Base-by-base conservation (phyloP, 164 flowering plant species). In the Macadamia integrifolia region DNA sequence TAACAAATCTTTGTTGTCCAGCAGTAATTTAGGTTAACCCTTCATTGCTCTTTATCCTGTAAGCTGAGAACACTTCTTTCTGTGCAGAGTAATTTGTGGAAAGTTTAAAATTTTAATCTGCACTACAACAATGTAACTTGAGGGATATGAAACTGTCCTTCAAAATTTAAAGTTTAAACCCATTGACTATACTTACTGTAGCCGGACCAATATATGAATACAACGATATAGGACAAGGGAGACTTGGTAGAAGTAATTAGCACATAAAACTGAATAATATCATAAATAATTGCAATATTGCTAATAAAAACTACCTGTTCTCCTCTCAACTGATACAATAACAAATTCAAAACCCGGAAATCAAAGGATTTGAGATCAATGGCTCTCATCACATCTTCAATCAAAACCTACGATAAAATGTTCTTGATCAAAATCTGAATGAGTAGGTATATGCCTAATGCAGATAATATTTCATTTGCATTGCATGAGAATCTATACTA, bases 291-390 rank as follows among this genome's bases (percentile, higher is more conserved):
- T 9, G 31, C 12, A 57, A 46, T 29, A 29, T 57, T 40, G 23
- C 30, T 13, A 35, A 18, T 62, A 50, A 63, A 61, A 49, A 23
- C 23, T 82, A 91, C 98, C 93, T 84, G 74, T 72, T 83, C 83
- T 67, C 81, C 82, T 76, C 85, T 86, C 80, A 92, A 73, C 71
- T 85, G 82, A 75, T 88, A 94, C 71, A 94, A 70, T 35, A 92
- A 78, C 78, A 94, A 95, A 82, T 88, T 94, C 77, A 94, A 72
- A 66, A 92, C 90, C 40, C 98, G 82, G 66, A 90, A 94, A 71
- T 94, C 98, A 73, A 94, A 92, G 30, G 98, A 94, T 68, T 94
- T 94, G 61, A 87, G 76, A 79, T 83, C 89, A 72, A 88, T 86
- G 40, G 97, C 97, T 77, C 80, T 87, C 85, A 80, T 84, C 65